These are phyloP conservation scores for Xylariaceae sp. DNA, from an alignment of 2,329 filamentous ascomycete genomes.

Conservation along the genomic window DNA sequence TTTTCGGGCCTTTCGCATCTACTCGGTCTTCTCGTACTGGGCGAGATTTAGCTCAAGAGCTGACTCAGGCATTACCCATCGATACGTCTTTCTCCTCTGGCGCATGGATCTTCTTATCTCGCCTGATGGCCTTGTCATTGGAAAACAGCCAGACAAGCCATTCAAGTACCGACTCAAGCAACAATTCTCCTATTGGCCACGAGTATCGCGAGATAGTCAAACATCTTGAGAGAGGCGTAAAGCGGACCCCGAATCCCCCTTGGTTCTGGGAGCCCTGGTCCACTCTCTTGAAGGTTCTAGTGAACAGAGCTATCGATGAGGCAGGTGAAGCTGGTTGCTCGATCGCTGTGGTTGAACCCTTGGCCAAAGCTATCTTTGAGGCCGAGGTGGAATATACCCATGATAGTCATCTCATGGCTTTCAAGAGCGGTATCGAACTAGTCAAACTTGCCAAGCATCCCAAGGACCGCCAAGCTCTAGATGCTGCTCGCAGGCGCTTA, in stretches of 20 bases:
- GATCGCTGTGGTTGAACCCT: conserved; percentile 61
- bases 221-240: conserved; percentile 57
- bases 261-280: conserved; percentile 36
- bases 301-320: conserved; percentile 50
- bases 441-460: conserved; percentile 45
- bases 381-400: conserved; percentile 16
- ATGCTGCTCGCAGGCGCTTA: conserved; percentile 56
- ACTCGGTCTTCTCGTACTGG: conserved; percentile 37
- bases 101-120: conserved; percentile 44
- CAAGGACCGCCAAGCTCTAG: conserved; percentile 54
- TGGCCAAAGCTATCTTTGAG: conserved; percentile 50
- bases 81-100: conserved; percentile 39
- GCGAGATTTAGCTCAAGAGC: conserved; percentile 41
- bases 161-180: conserved; percentile 30
- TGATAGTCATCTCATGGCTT: conserved; percentile 16
- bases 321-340: conserved; percentile 61
- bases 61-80: conserved; percentile 41
- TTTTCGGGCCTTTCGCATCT: conserved; percentile 53
- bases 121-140: conserved; percentile 36
- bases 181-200: conserved; percentile 47
- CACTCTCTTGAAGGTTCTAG: conserved; percentile 49
- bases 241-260: conserved; percentile 39
- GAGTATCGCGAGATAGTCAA: conserved; percentile 64
- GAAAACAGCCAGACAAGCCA: conserved; percentile 30
- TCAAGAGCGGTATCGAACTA: conserved; percentile 34